These are phyloP conservation scores for Casuarina glauca DNA, from an alignment of 306 rosid species.

Conservation along the genomic window DNA sequence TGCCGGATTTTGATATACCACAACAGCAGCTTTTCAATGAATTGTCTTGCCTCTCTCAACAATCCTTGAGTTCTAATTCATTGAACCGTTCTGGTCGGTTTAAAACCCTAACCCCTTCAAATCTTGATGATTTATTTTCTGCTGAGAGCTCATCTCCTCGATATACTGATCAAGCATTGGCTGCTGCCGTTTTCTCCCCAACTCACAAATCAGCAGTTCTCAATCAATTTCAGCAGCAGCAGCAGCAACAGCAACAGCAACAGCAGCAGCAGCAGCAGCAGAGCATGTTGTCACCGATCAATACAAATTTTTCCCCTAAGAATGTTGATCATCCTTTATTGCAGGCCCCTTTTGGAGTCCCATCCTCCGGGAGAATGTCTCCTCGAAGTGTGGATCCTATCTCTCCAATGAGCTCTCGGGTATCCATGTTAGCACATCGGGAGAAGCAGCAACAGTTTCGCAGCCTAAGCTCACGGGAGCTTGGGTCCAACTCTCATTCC, in stretches of 20 bases:
- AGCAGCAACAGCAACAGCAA: conserved; percentile 33
- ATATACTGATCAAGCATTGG: conserved; percentile 67
- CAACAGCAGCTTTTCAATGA: conserved; percentile 79
- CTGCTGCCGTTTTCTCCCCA: conserved; percentile 76
- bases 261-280: conserved; percentile 80
- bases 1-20: conserved; percentile 71
- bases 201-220: conserved; percentile 83
- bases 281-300: conserved; percentile 75
- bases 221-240: conserved; percentile 94
- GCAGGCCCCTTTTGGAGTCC: conserved; percentile 75
- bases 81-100: conserved; percentile 75
- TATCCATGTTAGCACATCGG: conserved; percentile 75
- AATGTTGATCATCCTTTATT: conserved; percentile 63
- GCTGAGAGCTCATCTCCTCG: conserved; percentile 88
- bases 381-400: conserved; percentile 82
- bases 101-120: conserved; percentile 71
- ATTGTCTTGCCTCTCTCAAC: conserved; percentile 66
- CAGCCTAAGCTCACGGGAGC: conserved; percentile 92
- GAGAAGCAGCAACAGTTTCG: conserved; percentile 90
- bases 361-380: conserved; percentile 83
- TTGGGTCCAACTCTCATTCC: conserved; percentile 63
- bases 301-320: conserved; percentile 71
- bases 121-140: conserved; percentile 87
- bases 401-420: conserved; percentile 73
- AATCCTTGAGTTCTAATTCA: conserved; percentile 57